Conservation (phyloP, 768 basidiomycete species). For the Panellus pusillus region DNA sequence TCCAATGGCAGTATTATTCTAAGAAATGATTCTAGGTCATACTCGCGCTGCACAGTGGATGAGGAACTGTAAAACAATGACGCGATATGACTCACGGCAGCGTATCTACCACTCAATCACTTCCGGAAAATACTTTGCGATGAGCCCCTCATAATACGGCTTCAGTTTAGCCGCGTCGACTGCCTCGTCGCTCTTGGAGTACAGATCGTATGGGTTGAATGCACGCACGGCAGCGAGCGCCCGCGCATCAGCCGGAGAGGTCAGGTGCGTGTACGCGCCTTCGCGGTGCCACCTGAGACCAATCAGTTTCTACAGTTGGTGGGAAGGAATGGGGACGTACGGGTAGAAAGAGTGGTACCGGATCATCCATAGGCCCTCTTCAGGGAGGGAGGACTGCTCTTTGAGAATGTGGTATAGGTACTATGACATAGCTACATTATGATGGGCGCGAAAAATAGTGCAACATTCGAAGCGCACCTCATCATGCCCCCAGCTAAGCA, state of each 20-base stretch:
- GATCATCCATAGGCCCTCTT: constrained; percentile 87
- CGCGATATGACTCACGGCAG: too few species aligned
- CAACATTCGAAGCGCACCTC: constrained; percentile 54
- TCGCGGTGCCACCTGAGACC: constrained; percentile 78
- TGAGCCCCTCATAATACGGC: constrained; percentile 83
- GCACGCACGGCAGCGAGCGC: constrained; percentile 74
- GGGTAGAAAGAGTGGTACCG: constrained; percentile 96
- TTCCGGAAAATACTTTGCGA: constrained; percentile 83
- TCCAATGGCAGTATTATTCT: too few species aligned
- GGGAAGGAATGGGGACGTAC: constrained; percentile 30
- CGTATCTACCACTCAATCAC: constrained; percentile 71
- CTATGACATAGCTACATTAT: constrained; percentile 33
- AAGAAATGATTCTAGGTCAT: too few species aligned
- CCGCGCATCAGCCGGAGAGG: constrained; percentile 64
- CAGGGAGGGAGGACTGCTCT: constrained; percentile 77
- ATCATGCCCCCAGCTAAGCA: constrained; percentile 44
- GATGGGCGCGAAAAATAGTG: background rate
- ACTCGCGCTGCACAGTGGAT: too few species aligned
- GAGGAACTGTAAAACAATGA: too few species aligned
- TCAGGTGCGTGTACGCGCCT: constrained; percentile 78
- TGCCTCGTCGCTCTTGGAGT: constrained; percentile 81
- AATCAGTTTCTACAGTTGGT: background rate
- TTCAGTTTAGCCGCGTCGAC: constrained; percentile 61
- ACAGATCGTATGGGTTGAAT: constrained; percentile 95
- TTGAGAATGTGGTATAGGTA: constrained; percentile 85